Evolutionary conservation across 2,329 filamentous ascomycete genomes (phyloP), one percentile per base, ranked within the genome.

Genomic region (Cladosporium sp.): DNA sequence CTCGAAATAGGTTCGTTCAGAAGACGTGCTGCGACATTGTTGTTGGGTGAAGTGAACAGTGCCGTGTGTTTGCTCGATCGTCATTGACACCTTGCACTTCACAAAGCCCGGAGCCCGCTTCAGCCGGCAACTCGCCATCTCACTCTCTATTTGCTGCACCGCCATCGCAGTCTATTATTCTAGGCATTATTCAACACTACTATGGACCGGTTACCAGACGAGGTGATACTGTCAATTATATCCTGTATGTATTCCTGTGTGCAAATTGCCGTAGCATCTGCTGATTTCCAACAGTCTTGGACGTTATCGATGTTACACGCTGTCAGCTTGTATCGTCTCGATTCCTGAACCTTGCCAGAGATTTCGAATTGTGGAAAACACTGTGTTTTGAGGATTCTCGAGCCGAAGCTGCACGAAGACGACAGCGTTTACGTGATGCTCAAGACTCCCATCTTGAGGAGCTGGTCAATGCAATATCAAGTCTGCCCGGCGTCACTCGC

Each of bases 361-460:
- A 96, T 74, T 86, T 90, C 71, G 85, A 83, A 46, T 81, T 94
- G 39, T 97, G 93, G 93, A 89, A 90, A 67, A 79, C 84, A 3
- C 83, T 89, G 74, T 93, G 90, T 76, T 92, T 95, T 75, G 83
- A 88, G 39, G 81, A 88, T 65, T 94, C 91, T 18, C 76, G 83
- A 36, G 89, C 89, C 75, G 85, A 89, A 72, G 83, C 86, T 34
- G 79, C 82, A n/a, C 84, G 91, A 26, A 83, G 83, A 65, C 83
- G 85, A 18, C 81, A 83, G 60, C 67, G 73, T 16, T 74, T 76
- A 3, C 72, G 80, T 10, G 70, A 71, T 67, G 54, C 69, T 66
- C 70, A 73, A 75, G 82, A 80, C 32, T 78, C 80, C 0, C 76
- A 82, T 25, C 73, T 85, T 11, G 74, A 77, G 23, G 73, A 79